These are phyloP conservation scores for Euphorbia pulcherrima DNA, from an alignment of 345 rosid genomes.

Conservation along the genomic window DNA sequence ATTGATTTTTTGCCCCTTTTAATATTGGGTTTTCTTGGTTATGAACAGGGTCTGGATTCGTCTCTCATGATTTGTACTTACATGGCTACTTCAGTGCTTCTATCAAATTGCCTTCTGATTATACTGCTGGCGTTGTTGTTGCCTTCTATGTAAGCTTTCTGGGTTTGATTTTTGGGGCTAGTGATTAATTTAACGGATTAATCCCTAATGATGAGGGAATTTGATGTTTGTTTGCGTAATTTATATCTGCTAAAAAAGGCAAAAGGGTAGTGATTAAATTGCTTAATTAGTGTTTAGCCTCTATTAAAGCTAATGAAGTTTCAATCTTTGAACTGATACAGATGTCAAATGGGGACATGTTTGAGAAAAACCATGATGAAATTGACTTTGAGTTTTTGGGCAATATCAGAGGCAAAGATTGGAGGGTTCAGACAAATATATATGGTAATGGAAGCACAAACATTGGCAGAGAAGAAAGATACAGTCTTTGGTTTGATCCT, in stretches of 20 bases:
- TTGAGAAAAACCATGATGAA: conserved; percentile 93
- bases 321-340: conserved; percentile 19
- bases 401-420: conserved; percentile 91
- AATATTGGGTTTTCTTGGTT: neutral
- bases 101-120: conserved; percentile 89
- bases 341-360: conserved; percentile 97
- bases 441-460: conserved; percentile 94
- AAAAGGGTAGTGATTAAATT: neutral
- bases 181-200: neutral
- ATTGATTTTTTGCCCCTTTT: neutral
- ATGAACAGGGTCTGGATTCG: conserved; percentile 91
- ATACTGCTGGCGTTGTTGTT: conserved; percentile 96
- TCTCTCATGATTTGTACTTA: conserved; percentile 81
- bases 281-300: neutral
- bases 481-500: conserved; percentile 97
- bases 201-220: neutral
- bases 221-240: too few species aligned
- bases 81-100: conserved; percentile 96
- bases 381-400: conserved; percentile 98
- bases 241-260: neutral
- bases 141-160: conserved; percentile 79
- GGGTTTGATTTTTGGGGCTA: neutral
- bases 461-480: conserved; percentile 90
- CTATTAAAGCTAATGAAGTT: neutral
- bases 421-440: conserved; percentile 97